Evolutionary conservation across 345 rosid genomes (phyloP).

Genomic region (Odontarrhena argentea): DNA sequence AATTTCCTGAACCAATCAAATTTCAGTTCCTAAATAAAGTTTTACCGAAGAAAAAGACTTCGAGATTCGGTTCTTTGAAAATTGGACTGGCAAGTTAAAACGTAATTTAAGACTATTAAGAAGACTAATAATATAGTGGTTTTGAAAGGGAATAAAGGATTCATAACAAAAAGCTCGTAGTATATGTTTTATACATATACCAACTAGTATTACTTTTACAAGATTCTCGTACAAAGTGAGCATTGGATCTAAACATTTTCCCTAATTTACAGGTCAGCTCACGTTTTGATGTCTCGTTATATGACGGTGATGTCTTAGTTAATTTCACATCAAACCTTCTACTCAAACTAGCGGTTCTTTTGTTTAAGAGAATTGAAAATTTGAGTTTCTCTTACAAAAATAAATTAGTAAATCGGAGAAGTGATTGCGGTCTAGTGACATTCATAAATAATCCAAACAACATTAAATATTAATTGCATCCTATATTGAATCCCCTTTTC

Average conservation of each 20-base stretch:
- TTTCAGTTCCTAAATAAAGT: conserved; percentile 29
- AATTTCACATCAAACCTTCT: not conserved
- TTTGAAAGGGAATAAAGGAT: conserved; percentile 10
- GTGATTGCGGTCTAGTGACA: no score
- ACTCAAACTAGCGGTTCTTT: no score
- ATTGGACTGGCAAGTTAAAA: conserved; percentile 19
- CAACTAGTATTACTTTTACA: not conserved
- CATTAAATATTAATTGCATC: no score
- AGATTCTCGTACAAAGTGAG: conserved; percentile 34
- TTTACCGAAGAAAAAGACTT: conserved; percentile 11
- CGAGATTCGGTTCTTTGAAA: conserved; percentile 41
- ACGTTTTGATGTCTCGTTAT: conserved; percentile 31
- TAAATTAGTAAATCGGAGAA: no score
- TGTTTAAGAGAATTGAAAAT: no score
- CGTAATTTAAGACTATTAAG: conserved; percentile 4
- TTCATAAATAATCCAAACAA: no score
- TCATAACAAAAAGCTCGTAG: not conserved
- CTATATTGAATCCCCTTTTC: no score
- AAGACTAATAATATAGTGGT: not conserved
- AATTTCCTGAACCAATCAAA: conserved; percentile 19
- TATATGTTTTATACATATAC: not conserved
- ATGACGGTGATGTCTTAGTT: conserved; percentile 13
- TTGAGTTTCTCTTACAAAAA: no score
- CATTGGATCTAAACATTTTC: conserved; percentile 28
- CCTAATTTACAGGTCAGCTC: conserved; percentile 30